Evolutionary conservation across 1,139 yeast species (phyloP).

Genomic region (Yamadazyma pseudoaaseri): DNA sequence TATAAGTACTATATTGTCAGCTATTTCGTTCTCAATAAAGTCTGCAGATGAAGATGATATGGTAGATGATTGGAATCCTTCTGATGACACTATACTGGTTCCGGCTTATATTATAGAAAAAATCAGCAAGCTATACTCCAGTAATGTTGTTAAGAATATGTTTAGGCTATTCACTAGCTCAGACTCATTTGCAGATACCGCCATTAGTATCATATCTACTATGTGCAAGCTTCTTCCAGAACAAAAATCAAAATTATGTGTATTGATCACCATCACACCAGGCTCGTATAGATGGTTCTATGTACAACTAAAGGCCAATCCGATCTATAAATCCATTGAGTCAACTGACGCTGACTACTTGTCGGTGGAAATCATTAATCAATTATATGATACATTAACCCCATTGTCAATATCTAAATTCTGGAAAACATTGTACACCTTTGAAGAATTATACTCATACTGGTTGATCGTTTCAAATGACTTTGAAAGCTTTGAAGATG

Average conservation of each 20-base stretch:
- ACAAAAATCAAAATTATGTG: constrained; percentile 31
- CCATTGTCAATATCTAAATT: constrained; percentile 17
- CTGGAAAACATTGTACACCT: constrained; percentile 35
- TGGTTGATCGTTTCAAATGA: constrained; percentile 70
- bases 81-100: constrained; percentile 2
- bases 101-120: constrained; percentile 3
- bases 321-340: constrained; percentile 18
- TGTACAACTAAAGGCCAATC: constrained; percentile 17
- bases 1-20: constrained; percentile 23
- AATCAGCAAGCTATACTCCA: constrained; percentile 22
- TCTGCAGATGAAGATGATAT: constrained; percentile 14
- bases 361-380: constrained; percentile 12
- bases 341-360: constrained; percentile 21
- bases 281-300: constrained; percentile 32
- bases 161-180: constrained; percentile 18
- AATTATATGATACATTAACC: constrained; percentile 11
- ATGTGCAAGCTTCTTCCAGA: constrained; percentile 31
- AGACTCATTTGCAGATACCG: constrained; percentile 8
- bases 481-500: constrained; percentile 51
- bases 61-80: constrained; percentile 4
- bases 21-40: constrained; percentile 18
- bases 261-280: constrained; percentile 37
- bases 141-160: constrained; percentile 23
- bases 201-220: constrained; percentile 24
- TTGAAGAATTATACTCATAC: constrained; percentile 42